Base-by-base conservation (phyloP, 2,329 filamentous ascomycete genomes). In the Xylaria sp. region DNA sequence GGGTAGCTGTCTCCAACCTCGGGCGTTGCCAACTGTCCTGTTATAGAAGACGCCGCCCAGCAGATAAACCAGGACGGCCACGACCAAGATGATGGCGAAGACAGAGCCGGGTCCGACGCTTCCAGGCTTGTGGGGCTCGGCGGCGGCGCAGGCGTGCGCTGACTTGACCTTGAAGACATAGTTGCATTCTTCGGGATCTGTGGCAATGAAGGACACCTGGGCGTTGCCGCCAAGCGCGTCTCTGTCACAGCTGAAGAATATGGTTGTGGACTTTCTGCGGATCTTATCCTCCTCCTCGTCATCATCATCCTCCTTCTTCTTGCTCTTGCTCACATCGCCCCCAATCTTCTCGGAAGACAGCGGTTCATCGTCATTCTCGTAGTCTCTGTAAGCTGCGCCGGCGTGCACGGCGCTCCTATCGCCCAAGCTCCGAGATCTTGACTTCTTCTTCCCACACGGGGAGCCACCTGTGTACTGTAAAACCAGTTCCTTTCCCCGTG, bases 91-190 rank as follows among this genome's bases (percentile, higher is more conserved):
- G 72, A 98, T 91, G 69, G 92, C 92, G 78, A 99, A 99, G 13
- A 99, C 80, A 83, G 93, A 81, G 79, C 92, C 76, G 80, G 96
- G 82, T 77, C 92, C 81, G 84, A 91, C 82, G 81, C 90, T 83
- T 84, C 94, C 81, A 81, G 93, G 85, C 78, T 92, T 93, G 79
- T 92, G 89, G 66, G 90, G 89, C 77, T 90, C 88, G 53, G 87
- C 85, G 63, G 84, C 84, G 13, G 87, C 84, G 75, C 96, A 99
- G 11, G 94, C 95, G 73, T 93, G 92, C 54, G 88, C 86, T 28
- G 93, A 96, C 72, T 95, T 92, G 59, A 94, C 91, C 80, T 98
- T 94, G 83, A 99, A 99, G 81, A 97, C 92, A 81, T 98, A 99
- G 36, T 93, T 89, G 85, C 96, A 99, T 68, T 97, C 91, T 78